Conservation (phyloP, 2,329 filamentous ascomycete genomes). For the Amylocarpus encephaloides region DNA sequence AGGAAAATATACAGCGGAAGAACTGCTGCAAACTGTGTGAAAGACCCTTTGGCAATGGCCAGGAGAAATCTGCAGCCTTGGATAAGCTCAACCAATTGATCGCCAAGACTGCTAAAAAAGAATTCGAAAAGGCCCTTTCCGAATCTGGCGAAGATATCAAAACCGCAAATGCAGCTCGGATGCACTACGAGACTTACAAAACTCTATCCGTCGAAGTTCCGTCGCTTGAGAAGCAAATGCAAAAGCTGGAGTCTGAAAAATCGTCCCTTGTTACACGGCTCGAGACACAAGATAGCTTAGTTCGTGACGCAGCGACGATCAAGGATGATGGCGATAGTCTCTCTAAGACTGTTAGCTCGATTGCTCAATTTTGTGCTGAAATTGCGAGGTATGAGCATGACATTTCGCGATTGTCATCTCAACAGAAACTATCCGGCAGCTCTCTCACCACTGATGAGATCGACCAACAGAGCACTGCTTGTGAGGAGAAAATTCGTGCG, state of each 20-base stretch:
- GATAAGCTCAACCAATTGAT: constrained; percentile 60
- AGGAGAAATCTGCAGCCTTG: constrained; percentile 56
- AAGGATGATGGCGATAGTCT: constrained; percentile 71
- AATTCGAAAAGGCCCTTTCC: constrained; percentile 56
- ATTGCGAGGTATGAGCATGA: constrained; percentile 66
- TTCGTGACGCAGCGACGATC: constrained; percentile 57
- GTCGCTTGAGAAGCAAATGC: constrained; percentile 56
- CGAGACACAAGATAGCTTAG: constrained; percentile 60
- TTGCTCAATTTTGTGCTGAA: constrained; percentile 66
- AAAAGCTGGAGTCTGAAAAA: constrained; percentile 54
- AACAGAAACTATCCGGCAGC: constrained; percentile 61
- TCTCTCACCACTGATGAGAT: constrained; percentile 76
- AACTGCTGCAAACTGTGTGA: constrained; percentile 74
- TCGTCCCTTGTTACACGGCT: constrained; percentile 53
- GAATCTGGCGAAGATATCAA: constrained; percentile 45
- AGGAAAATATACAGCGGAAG: constrained; percentile 57
- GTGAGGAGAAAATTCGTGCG: constrained; percentile 60
- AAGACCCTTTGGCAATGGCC: constrained; percentile 57
- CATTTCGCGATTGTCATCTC: constrained; percentile 67
- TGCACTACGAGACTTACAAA: constrained; percentile 68
- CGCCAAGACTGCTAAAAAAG: constrained; percentile 55
- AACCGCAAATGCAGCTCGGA: constrained; percentile 54
- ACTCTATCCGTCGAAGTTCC: constrained; percentile 62
- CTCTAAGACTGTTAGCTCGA: constrained; percentile 67
- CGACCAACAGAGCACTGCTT: constrained; percentile 63